phyloP scores from a whole-genome alignment of 2,329 filamentous ascomycete species.

The Aspergillus sp. region DNA sequence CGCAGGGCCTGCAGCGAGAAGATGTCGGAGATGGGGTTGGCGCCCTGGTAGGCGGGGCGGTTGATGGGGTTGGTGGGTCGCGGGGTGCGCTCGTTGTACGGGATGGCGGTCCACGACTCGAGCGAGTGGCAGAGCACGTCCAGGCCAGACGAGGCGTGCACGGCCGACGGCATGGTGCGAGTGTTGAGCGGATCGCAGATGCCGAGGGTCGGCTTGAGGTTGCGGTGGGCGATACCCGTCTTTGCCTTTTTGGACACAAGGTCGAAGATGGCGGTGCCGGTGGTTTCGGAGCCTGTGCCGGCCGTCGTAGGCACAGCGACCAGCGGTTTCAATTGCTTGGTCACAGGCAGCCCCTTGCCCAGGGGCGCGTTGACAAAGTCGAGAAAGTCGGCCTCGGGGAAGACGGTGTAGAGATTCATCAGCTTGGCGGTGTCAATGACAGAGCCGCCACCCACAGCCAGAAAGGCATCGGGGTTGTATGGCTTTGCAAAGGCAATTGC shows the following conservation, averaged over 20 bases:
- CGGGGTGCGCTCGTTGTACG: conserved; percentile 80
- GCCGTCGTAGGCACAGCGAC: conserved; percentile 84
- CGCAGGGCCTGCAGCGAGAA: conserved; percentile 86
- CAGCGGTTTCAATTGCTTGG: conserved; percentile 67
- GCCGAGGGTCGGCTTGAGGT: conserved; percentile 90
- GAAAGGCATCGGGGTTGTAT: conserved; percentile 79
- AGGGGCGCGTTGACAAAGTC: conserved; percentile 97
- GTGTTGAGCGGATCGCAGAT: conserved; percentile 88
- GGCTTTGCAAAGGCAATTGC: conserved; percentile 84
- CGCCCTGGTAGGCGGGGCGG: conserved; percentile 90
- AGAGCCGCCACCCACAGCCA: conserved; percentile 88
- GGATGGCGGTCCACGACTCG: conserved; percentile 97
- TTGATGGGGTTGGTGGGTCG: conserved; percentile 85
- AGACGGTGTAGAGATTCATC: conserved; percentile 94
- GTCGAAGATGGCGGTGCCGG: conserved; percentile 97
- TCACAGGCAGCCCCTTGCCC: conserved; percentile 76
- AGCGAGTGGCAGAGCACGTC: conserved; percentile 94
- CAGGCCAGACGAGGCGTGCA: conserved; percentile 86
- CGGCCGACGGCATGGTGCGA: conserved; percentile 89
- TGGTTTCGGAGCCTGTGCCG: conserved; percentile 89
- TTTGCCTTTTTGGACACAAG: conserved; percentile 86
- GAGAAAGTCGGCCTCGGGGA: conserved; percentile 87
- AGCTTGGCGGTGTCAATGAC: conserved; percentile 98
- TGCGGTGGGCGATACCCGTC: conserved; percentile 92
- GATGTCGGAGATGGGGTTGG: conserved; percentile 96